A percentile compares a stretch with the other conserved stretches of the same genome.
Evolutionary conservation across 2,329 filamentous ascomycete species (phyloP).

Genomic region (Colletotrichum cordylinicola): DNA sequence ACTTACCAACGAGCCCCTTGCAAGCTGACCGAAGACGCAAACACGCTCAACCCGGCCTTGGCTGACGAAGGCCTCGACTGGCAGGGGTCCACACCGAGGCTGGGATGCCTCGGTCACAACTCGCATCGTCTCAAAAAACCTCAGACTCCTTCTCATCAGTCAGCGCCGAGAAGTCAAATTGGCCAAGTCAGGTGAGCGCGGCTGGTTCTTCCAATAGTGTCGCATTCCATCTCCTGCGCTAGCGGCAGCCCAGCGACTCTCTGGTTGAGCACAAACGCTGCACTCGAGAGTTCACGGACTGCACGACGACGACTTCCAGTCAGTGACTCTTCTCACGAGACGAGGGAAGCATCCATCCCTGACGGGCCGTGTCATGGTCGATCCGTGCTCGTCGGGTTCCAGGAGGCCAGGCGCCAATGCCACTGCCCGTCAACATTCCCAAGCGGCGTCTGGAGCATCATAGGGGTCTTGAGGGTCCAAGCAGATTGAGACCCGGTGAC

Average conservation of each 20-base stretch:
- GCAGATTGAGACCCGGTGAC: constrained; percentile 8
- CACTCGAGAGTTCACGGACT: constrained; percentile 4
- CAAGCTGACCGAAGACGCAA: constrained; percentile 4
- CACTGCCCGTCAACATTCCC: neutral
- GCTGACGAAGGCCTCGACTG: neutral
- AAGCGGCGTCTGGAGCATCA: neutral
- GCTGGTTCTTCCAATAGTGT: constrained; percentile 7
- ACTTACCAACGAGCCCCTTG: neutral
- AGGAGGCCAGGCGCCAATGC: neutral
- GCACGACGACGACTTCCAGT: neutral
- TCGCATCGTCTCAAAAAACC: neutral
- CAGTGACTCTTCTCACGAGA: neutral
- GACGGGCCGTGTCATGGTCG: constrained; percentile 1
- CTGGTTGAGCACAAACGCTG: neutral
- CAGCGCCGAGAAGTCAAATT: neutral
- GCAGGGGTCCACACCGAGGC: constrained; percentile 13
- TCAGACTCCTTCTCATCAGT: neutral
- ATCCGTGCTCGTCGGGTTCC: neutral
- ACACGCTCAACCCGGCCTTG: neutral
- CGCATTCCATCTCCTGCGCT: constrained; percentile 3
- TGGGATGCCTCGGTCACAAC: neutral
- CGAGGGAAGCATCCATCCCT: neutral
- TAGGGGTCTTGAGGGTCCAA: constrained; percentile 6
- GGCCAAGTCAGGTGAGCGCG: constrained; percentile 7
- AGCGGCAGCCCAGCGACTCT: neutral